Evolutionary conservation across 495 filamentous ascomycete genomes (phyloP), one percentile per base, ranked within the genome.

Genomic region (Penicillium ucsense): DNA sequence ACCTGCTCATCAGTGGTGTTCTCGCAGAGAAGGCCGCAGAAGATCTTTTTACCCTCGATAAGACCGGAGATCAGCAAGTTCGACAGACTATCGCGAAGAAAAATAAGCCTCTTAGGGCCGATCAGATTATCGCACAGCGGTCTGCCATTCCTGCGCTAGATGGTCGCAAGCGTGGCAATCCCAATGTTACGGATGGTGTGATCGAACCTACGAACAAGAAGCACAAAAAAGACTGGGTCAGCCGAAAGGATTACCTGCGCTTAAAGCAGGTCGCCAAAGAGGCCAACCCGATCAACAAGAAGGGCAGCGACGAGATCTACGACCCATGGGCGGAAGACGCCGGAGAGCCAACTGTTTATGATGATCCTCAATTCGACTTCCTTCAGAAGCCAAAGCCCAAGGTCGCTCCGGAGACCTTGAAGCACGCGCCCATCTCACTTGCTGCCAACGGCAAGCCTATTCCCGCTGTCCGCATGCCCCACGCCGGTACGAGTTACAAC

Each of bases 401-500:
- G 51, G 82, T 80, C 51, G 84, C 84, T 7, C 94, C 92, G 3
- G 72, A 71, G 39, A 92, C 92, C 1, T 52, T 98, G 39, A 80
- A 82, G 37, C 74, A 84, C 29, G 76, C 83, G 7, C 87, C 94
- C 3, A 74, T 94, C 37, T 87, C 90, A 4, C 75, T 96, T 10
- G 72, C 87, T 29, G 84, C 81, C 33, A 85, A 77, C 58, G 88
- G 88, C 6, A 90, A 88, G 53, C 57, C 73, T 0, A 67, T 94
- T 10, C 85, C 88, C 2, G 80, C 88, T n/a, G 84, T 97, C 5
- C 71, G 75, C 48, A 82, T 77, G 48, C 92, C 92, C 3, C 78
- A 79, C 11, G 87, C 81, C 3, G 89, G 87, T 37, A 84, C 79
- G 59, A 94, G 87, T 60, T 98, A 98, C 64, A 98, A 98, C 56